Conservation (phyloP, 2,329 filamentous ascomycete species). For the Macrophomina tecta region DNA sequence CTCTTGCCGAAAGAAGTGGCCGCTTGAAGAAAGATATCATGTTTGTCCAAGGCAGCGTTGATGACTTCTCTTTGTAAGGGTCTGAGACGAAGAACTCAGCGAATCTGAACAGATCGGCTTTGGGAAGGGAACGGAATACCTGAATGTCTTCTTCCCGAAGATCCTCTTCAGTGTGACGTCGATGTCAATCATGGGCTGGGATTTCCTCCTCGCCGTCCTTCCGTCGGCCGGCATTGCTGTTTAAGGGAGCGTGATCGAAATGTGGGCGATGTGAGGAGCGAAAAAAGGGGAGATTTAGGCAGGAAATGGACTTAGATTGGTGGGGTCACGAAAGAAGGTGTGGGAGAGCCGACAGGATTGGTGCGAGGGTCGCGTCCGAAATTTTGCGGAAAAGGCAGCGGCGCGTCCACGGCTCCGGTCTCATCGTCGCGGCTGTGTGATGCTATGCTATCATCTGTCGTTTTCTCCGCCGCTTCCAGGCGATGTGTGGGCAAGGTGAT, state of each 20-base stretch:
- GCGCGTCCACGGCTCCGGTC: neutral
- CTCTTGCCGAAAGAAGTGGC: slow-evolving; percentile 92
- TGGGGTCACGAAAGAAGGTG: neutral
- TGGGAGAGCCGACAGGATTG: neutral
- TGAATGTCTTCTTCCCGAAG: slow-evolving; percentile 76
- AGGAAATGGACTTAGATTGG: neutral
- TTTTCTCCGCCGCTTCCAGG: too few species aligned
- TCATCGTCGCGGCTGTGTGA: neutral
- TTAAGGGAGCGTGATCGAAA: too few species aligned
- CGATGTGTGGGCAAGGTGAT: neutral
- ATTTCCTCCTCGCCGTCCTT: slow-evolving; percentile 38
- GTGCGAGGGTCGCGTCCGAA: neutral
- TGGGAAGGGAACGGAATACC: slow-evolving; percentile 55
- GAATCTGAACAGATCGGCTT: neutral
- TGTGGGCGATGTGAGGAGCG: too few species aligned
- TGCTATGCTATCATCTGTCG: neutral
- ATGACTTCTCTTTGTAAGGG: slow-evolving; percentile 90
- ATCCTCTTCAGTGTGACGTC: slow-evolving; percentile 76
- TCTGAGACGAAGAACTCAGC: slow-evolving; percentile 51
- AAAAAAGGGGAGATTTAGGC: neutral
- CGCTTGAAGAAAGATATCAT: slow-evolving; percentile 94
- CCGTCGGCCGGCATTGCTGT: slow-evolving; percentile 40
- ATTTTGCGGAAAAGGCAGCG: neutral
- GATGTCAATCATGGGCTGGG: slow-evolving; percentile 59
- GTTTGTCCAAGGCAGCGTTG: slow-evolving; percentile 75